These are phyloP conservation scores for Spizellomyces sp. DNA, from an alignment of 192 early-diverging fungal species.

Conservation along the genomic window DNA sequence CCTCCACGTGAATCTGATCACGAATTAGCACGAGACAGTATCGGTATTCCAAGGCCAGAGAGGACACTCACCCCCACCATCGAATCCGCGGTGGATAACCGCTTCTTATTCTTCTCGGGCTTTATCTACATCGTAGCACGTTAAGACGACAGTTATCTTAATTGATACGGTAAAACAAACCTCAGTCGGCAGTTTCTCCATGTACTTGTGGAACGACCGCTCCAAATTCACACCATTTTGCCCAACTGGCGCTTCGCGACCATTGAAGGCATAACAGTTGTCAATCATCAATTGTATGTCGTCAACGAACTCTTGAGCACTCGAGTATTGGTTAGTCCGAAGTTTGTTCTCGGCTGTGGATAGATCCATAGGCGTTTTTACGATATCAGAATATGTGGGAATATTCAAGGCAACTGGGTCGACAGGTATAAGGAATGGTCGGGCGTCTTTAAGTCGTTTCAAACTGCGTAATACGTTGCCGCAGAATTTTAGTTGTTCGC, in stretches of 20 bases:
- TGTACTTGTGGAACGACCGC: conserved; percentile 40
- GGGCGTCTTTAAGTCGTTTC: conserved; percentile 80
- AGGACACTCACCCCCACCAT: neutral
- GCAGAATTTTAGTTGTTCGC: conserved; percentile 84
- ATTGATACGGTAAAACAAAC: neutral
- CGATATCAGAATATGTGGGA: conserved; percentile 69
- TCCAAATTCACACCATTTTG: conserved; percentile 39
- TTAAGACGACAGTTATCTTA: neutral
- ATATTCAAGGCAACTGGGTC: conserved; percentile 69
- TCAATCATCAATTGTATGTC: conserved; percentile 54
- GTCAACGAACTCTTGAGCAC: conserved; percentile 41
- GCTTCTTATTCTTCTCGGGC: conserved; percentile 27
- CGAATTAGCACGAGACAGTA: too few relatives aligned
- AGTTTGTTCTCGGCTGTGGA: conserved; percentile 76
- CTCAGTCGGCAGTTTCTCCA: conserved; percentile 45
- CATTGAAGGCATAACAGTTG: conserved; percentile 62
- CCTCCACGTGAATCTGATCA: neutral
- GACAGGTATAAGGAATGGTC: conserved; percentile 81
- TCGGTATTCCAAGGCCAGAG: too few relatives aligned
- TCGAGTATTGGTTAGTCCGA: conserved; percentile 57
- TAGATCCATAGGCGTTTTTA: conserved; percentile 83
- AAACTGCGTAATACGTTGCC: conserved; percentile 70
- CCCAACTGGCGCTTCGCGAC: conserved; percentile 38
- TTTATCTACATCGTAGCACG: conserved; percentile 9
- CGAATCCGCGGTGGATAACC: conserved; percentile 11